Evolutionary conservation across 2,329 filamentous ascomycete species (phyloP).

Genomic region (Colletotrichum shisoi): DNA sequence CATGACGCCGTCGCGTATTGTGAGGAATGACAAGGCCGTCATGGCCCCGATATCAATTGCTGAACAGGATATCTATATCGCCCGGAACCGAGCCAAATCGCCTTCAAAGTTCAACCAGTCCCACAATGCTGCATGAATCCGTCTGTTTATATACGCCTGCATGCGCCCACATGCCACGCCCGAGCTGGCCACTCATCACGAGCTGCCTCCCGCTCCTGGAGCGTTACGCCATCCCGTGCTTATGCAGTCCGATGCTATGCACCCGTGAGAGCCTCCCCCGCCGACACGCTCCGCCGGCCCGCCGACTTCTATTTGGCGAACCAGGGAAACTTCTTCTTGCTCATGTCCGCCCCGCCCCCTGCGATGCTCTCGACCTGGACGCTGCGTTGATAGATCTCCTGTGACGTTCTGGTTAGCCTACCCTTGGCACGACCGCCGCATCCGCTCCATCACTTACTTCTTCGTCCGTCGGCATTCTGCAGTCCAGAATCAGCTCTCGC

Average conservation of each 20-base stretch:
- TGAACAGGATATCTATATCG: slow-evolving; percentile 39
- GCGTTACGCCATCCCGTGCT: slow-evolving; percentile 24
- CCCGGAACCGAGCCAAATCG: slow-evolving; percentile 37
- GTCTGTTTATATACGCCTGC: slow-evolving; percentile 30
- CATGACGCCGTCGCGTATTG: neutral
- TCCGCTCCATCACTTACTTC: slow-evolving; percentile 69
- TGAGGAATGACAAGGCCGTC: slow-evolving; percentile 24
- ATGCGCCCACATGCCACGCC: slow-evolving; percentile 24
- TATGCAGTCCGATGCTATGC: slow-evolving; percentile 7
- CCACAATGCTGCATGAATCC: slow-evolving; percentile 28
- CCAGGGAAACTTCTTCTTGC: slow-evolving; percentile 73
- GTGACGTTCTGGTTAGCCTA: slow-evolving; percentile 42
- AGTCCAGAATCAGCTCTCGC: slow-evolving; percentile 79
- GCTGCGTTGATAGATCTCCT: slow-evolving; percentile 72
- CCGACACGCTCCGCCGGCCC: slow-evolving; percentile 17
- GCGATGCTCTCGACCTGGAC: slow-evolving; percentile 64
- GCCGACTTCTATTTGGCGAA: slow-evolving; percentile 59
- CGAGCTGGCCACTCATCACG: slow-evolving; percentile 1
- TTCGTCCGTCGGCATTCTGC: slow-evolving; percentile 82
- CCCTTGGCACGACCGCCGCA: neutral
- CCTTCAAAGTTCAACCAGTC: slow-evolving; percentile 26
- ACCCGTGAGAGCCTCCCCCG: slow-evolving; percentile 12
- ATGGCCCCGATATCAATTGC: slow-evolving; percentile 35
- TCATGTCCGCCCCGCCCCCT: slow-evolving; percentile 55
- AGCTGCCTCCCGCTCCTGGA: neutral